Conservation (phyloP, 2,329 filamentous ascomycete species). For the Leptosphaerulina australis region DNA sequence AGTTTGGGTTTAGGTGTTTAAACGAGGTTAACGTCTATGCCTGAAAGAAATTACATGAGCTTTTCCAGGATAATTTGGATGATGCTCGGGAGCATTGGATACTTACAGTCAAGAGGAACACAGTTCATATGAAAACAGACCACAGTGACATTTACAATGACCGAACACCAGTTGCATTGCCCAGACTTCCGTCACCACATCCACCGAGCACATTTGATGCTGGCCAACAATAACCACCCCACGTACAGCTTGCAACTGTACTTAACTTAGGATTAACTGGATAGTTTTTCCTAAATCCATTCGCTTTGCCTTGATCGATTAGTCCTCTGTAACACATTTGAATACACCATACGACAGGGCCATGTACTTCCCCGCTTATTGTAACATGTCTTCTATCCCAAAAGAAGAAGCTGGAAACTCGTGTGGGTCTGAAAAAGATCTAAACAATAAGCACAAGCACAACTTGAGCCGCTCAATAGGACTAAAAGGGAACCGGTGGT, state of each 20-base stretch:
- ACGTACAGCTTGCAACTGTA: not conserved
- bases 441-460: not conserved
- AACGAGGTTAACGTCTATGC: constrained; percentile 1
- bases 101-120: too few relatives aligned
- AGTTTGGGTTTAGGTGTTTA: not conserved
- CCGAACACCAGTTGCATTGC: not conserved
- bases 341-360: not conserved
- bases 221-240: not conserved
- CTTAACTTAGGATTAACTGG: too few relatives aligned
- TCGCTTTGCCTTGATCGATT: not conserved
- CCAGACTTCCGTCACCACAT: not conserved
- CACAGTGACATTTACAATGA: not conserved
- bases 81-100: not conserved
- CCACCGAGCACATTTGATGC: not conserved
- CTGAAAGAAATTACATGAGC: not conserved
- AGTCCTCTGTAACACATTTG: not conserved
- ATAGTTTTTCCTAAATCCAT: not conserved
- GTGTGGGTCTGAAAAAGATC: not conserved
- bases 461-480: too few relatives aligned
- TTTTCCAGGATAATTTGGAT: not conserved
- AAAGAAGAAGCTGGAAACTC: not conserved
- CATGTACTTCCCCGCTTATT: not conserved
- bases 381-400: not conserved
- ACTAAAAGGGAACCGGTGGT: not conserved
- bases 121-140: not conserved